These are phyloP conservation scores for Spencermartinsiella ligniputridi DNA, from an alignment of 1,139 yeast species.

Conservation along the genomic window DNA sequence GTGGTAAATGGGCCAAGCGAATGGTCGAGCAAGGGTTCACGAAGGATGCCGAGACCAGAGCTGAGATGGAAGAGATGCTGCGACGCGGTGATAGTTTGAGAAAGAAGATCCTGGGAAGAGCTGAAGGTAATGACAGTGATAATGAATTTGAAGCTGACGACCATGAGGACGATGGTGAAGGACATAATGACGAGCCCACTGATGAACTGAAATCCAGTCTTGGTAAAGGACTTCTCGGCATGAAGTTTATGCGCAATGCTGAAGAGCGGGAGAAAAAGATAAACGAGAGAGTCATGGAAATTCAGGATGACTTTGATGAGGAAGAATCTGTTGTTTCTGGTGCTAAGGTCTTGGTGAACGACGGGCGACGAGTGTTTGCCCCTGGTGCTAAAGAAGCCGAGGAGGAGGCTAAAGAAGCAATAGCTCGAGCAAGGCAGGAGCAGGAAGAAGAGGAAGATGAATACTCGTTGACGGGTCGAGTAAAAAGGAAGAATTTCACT, in stretches of 20 bases:
- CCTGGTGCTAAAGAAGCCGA: constrained; percentile 56
- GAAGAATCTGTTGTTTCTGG: constrained; percentile 41
- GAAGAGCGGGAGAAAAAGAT: constrained; percentile 55
- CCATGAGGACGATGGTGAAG: constrained; percentile 48
- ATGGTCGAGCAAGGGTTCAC: constrained; percentile 88
- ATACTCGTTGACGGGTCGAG: constrained; percentile 9
- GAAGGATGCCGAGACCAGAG: constrained; percentile 77
- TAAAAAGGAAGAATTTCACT: constrained; percentile 3
- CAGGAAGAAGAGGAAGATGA: constrained; percentile 12
- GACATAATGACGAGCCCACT: constrained; percentile 29
- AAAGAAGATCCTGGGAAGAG: constrained; percentile 59
- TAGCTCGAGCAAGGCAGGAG: constrained; percentile 13
- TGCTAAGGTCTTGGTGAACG: constrained; percentile 42
- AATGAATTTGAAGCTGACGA: constrained; percentile 48
- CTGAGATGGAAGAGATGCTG: constrained; percentile 91
- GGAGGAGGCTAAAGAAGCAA: constrained; percentile 38
- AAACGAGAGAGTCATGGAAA: constrained; percentile 44
- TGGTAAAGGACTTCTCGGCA: constrained; percentile 84
- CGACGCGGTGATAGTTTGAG: constrained; percentile 78
- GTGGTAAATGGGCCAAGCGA: constrained; percentile 79
- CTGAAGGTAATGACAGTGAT: constrained; percentile 34
- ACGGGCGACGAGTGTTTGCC: constrained; percentile 79
- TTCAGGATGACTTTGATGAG: constrained; percentile 39
- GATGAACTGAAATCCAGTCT: constrained; percentile 31
- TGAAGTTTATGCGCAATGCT: constrained; percentile 94